Evolutionary conservation across 1,284 basidiomycete genomes (phyloP).

Genomic region (Wallemia mellicola): DNA sequence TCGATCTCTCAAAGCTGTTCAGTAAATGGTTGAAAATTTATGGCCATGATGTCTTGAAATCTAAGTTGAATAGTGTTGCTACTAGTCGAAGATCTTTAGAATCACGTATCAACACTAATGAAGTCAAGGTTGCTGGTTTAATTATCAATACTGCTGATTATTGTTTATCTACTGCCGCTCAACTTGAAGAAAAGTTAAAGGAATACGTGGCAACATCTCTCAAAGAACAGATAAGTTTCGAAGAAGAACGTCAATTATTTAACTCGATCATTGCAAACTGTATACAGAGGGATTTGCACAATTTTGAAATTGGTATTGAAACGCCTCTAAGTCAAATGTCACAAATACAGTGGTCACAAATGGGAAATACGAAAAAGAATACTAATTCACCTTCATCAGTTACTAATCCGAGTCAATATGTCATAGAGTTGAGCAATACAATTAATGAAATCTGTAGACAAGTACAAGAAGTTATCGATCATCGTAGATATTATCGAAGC

Average conservation of each 20-base stretch:
- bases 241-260: constrained; percentile 62
- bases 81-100: constrained; percentile 37
- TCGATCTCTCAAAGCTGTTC: constrained; percentile 46
- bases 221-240: constrained; percentile 48
- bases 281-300: constrained; percentile 42
- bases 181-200: constrained; percentile 74
- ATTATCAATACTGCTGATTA: constrained; percentile 94
- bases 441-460: constrained; percentile 32
- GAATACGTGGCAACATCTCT: constrained; percentile 46
- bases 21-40: constrained; percentile 84
- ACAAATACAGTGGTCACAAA: constrained; percentile 39
- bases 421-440: constrained; percentile 35
- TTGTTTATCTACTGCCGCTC: constrained; percentile 53
- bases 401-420: constrained; percentile 50
- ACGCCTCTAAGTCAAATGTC: constrained; percentile 39
- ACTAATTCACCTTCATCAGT: constrained; percentile 18
- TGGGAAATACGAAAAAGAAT: constrained; percentile 22
- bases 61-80: constrained; percentile 32
- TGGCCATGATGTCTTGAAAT: constrained; percentile 68
- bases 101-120: constrained; percentile 34
- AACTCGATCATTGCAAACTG: constrained; percentile 57
- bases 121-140: constrained; percentile 49
- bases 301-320: constrained; percentile 53
- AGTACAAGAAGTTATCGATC: constrained; percentile 45
- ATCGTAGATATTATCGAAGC: constrained; percentile 72